These are phyloP conservation scores for Candida mesenterica DNA, from an alignment of 1,139 yeast genomes.

Conservation along the genomic window DNA sequence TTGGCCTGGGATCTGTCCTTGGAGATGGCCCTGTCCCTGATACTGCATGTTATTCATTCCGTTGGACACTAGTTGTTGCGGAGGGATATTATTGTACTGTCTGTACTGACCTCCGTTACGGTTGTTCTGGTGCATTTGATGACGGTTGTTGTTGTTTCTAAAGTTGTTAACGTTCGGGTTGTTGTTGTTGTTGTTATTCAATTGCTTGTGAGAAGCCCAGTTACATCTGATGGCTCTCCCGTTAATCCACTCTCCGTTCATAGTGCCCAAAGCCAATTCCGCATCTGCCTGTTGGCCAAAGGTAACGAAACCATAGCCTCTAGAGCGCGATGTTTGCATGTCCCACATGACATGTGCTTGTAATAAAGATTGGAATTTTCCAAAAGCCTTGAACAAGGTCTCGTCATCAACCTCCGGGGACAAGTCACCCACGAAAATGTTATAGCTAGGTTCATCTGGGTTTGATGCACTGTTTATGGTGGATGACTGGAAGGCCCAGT, in stretches of 20 bases:
- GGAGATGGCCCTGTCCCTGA: conserved; percentile 12
- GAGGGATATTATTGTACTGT: conserved; percentile 14
- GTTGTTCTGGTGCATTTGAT: conserved; percentile 11
- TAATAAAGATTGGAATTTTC: conserved; percentile 57
- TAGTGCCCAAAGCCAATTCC: conserved; percentile 64
- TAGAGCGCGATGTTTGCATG: conserved; percentile 86
- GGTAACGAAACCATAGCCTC: conserved; percentile 94
- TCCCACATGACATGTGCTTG: conserved; percentile 98
- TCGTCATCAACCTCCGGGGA: conserved; percentile 84
- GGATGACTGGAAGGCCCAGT: conserved; percentile 80
- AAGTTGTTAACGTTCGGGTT: conserved; percentile 11
- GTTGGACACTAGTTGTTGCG: conserved; percentile 8
- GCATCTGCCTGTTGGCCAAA: conserved; percentile 69
- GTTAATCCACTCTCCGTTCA: conserved; percentile 73
- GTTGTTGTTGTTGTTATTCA: conserved; percentile 11
- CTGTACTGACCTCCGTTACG: conserved; percentile 14
- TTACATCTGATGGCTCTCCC: conserved; percentile 80
- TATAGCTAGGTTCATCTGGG: conserved; percentile 54
- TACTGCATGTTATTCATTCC: conserved; percentile 10
- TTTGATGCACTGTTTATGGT: conserved; percentile 50
- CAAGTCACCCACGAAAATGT: conserved; percentile 84
- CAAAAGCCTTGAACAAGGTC: conserved; percentile 56
- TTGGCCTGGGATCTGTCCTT: conserved; percentile 4
- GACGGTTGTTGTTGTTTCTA: conserved; percentile 15
- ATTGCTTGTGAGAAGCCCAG: conserved; percentile 81